Evolutionary conservation across 495 filamentous ascomycete genomes (phyloP).

Genomic region (Penicillium silybi): DNA sequence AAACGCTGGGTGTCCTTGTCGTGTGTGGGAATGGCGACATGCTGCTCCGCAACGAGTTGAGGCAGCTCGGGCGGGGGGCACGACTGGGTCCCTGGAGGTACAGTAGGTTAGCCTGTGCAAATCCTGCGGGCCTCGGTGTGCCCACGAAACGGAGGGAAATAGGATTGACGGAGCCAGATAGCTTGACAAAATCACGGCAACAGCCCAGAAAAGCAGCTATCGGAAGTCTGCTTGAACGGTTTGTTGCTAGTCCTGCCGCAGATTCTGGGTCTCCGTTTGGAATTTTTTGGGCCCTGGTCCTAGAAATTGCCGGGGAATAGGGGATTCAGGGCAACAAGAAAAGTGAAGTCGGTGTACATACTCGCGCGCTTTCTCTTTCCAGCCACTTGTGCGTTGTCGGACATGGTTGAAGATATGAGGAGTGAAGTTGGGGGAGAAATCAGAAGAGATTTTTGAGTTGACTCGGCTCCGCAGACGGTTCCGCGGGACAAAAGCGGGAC

Average conservation of each 20-base stretch:
- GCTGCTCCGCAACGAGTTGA: constrained; percentile 87
- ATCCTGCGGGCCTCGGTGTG: neutral
- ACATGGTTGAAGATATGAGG: constrained; percentile 23
- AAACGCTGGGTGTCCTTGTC: constrained; percentile 88
- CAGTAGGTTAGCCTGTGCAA: constrained; percentile 21
- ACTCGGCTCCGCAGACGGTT: constrained; percentile 8
- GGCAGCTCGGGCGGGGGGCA: constrained; percentile 88
- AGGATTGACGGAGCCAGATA: neutral
- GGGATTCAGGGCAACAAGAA: neutral
- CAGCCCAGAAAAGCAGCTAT: no score
- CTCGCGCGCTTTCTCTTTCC: constrained; percentile 49
- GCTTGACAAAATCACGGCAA: neutral
- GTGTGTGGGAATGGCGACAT: constrained; percentile 72
- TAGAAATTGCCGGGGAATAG: neutral
- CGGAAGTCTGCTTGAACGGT: neutral
- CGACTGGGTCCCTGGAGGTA: constrained; percentile 73
- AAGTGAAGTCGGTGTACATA: constrained; percentile 23
- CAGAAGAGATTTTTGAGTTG: constrained; percentile 24
- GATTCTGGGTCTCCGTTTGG: neutral
- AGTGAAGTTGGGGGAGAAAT: constrained; percentile 2
- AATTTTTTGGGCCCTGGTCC: neutral
- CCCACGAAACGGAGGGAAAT: neutral
- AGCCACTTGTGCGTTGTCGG: constrained; percentile 37
- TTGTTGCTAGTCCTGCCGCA: neutral
- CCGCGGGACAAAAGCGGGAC: constrained; percentile 22